Evolutionary conservation across 106 monocot genomes (phyloP).

Genomic region (Dioscorea zingiberensis): DNA sequence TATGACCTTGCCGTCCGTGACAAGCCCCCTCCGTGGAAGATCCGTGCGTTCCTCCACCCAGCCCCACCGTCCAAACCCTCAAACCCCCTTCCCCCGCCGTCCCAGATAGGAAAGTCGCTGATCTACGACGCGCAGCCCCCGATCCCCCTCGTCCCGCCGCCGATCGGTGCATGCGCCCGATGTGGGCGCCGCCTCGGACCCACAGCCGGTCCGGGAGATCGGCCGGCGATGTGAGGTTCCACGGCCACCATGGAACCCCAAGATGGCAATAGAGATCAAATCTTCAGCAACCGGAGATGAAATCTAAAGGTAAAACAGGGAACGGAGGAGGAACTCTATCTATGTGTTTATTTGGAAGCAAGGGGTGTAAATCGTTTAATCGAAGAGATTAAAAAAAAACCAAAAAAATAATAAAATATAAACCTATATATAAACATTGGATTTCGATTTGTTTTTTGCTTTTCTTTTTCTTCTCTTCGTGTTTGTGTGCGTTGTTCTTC

Average conservation of each 20-base stretch:
- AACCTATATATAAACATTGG: not conserved
- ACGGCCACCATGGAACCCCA: not conserved
- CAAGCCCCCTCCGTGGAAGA: constrained; percentile 28
- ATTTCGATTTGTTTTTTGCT: not conserved
- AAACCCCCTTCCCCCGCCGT: not conserved
- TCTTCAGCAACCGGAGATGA: not conserved
- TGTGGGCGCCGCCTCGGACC: not conserved
- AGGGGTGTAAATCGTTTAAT: not conserved
- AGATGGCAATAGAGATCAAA: constrained; percentile 14
- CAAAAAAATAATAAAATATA: not conserved
- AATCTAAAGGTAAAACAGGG: not conserved
- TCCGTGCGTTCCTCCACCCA: constrained; percentile 66
- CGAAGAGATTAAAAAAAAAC: not conserved
- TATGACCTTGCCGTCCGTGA: constrained; percentile 51
- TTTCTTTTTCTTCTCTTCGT: not conserved
- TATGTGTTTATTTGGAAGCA: not conserved
- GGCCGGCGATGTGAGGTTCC: not conserved
- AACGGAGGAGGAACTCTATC: not conserved
- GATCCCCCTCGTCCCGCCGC: too few species aligned
- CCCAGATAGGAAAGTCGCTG: too few species aligned
- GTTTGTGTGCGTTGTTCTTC: not conserved
- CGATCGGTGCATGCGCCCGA: constrained; percentile 11
- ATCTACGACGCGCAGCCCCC: not conserved
- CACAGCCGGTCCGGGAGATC: not conserved
- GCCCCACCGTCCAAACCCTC: not conserved